Evolutionary conservation across 108 stramenopile species (phyloP).

Genomic region (Schizochytrium sp.): DNA sequence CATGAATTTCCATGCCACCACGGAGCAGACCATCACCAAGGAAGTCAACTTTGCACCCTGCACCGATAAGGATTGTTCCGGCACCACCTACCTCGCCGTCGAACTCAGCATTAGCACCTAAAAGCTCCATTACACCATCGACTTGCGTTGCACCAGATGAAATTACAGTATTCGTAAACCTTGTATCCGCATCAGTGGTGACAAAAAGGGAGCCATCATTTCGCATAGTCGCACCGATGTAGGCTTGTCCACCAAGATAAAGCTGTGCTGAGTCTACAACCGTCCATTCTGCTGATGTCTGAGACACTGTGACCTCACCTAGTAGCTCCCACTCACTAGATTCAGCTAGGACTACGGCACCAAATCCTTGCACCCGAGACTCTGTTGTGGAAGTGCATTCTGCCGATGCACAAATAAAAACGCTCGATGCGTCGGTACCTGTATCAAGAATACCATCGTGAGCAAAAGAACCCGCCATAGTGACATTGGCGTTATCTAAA

Average conservation of each 20-base stretch:
- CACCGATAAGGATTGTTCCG: not conserved
- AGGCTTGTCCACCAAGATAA: not conserved
- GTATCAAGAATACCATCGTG: slow-evolving; percentile 13
- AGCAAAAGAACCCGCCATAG: not conserved
- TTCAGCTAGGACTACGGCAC: not conserved
- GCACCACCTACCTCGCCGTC: slow-evolving; percentile 18
- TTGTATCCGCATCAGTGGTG: slow-evolving; percentile 31
- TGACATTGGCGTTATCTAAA: not conserved
- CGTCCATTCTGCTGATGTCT: not conserved
- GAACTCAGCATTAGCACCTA: not conserved
- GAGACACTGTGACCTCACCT: not conserved
- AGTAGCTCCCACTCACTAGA: slow-evolving; percentile 33
- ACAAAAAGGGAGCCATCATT: slow-evolving; percentile 39
- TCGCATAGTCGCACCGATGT: not conserved
- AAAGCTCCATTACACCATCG: not conserved
- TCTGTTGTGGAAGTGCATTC: slow-evolving; percentile 47
- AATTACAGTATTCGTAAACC: not conserved
- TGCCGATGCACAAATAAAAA: not conserved
- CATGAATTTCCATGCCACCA: not conserved
- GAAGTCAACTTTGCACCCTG: not conserved
- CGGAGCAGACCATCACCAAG: slow-evolving; percentile 25
- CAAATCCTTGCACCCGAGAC: not conserved
- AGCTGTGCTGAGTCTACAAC: not conserved
- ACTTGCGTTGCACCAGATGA: not conserved
- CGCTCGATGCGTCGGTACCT: not conserved